A percentile compares a stretch with the other conserved stretches of the same genome.
Evolutionary conservation across 2,329 filamentous ascomycete genomes (phyloP).

Genomic region (Botrytis byssoidea): DNA sequence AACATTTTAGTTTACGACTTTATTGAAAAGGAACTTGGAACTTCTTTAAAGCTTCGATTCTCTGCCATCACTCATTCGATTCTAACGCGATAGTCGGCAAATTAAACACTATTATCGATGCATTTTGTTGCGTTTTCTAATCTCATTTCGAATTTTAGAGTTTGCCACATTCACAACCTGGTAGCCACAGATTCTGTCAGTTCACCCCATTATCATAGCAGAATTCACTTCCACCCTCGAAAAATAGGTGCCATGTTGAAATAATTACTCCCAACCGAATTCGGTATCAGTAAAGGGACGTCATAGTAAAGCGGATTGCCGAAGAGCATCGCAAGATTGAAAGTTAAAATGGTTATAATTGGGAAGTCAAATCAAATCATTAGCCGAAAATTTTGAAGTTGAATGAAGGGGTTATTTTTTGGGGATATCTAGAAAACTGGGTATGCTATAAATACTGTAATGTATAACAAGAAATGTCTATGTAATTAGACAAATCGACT

Average conservation of each 20-base stretch:
- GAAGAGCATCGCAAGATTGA: neutral
- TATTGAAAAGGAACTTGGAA: neutral
- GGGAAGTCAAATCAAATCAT: neutral
- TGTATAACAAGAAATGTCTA: neutral
- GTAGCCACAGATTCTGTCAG: neutral
- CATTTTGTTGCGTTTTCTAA: neutral
- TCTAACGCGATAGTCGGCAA: fast-evolving
- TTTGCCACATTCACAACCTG: neutral
- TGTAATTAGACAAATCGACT: neutral
- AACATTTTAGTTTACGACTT: neutral
- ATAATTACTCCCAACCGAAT: neutral
- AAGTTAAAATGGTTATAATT: neutral
- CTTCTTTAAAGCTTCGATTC: neutral
- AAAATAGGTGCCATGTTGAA: neutral
- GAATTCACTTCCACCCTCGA: neutral
- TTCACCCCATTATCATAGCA: neutral
- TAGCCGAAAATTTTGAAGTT: neutral
- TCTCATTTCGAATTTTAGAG: neutral
- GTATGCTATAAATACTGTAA: neutral
- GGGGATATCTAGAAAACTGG: neutral
- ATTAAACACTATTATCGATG: neutral
- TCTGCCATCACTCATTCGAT: neutral
- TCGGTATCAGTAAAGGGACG: neutral
- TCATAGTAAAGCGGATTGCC: neutral
- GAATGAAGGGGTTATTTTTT: neutral